Percentiles rank a stretch among this genome's conserved stretches.
These are phyloP conservation scores for Arxiozyma slooffiae DNA, from an alignment of 1,139 yeast species.

Conservation along the genomic window DNA sequence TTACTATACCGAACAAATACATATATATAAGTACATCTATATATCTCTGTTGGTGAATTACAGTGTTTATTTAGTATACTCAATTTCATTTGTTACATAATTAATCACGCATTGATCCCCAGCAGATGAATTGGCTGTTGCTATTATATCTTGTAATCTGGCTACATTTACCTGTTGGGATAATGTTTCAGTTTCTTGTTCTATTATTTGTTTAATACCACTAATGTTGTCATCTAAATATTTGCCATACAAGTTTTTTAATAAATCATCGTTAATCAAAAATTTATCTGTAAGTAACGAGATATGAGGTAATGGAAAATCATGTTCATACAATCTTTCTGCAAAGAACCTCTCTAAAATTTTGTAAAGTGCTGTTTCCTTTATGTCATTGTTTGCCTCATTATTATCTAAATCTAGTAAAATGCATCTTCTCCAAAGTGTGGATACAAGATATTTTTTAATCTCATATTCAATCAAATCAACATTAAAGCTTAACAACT, in stretches of 20 bases:
- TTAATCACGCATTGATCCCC: conserved; percentile 31
- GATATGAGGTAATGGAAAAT: conserved; percentile 27
- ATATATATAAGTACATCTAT: too few relatives aligned
- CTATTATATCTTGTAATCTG: conserved; percentile 33
- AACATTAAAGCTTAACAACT: conserved; percentile 32
- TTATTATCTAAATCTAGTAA: conserved; percentile 27
- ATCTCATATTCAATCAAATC: conserved; percentile 27
- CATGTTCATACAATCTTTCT: conserved; percentile 27
- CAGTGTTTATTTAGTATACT: conserved; percentile 7
- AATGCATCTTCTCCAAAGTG: conserved; percentile 57
- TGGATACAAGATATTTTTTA: conserved; percentile 28
- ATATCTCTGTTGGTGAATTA: background rate
- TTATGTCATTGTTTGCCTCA: background rate
- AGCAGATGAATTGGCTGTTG: conserved; percentile 31
- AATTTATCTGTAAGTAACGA: conserved; percentile 11
- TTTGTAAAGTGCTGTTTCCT: conserved; percentile 24
- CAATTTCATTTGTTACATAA: conserved; percentile 30
- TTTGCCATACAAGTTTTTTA: conserved; percentile 17
- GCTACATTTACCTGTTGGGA: conserved; percentile 3
- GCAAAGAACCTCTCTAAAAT: conserved; percentile 34
- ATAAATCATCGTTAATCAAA: conserved; percentile 16
- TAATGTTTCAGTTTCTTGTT: conserved; percentile 18
- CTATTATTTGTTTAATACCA: conserved; percentile 23
- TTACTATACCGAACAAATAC: too few relatives aligned
- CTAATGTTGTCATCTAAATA: conserved; percentile 15